phyloP scores from a whole-genome alignment of 352 stramenopile genomes.

The Phytophthora cajani region DNA sequence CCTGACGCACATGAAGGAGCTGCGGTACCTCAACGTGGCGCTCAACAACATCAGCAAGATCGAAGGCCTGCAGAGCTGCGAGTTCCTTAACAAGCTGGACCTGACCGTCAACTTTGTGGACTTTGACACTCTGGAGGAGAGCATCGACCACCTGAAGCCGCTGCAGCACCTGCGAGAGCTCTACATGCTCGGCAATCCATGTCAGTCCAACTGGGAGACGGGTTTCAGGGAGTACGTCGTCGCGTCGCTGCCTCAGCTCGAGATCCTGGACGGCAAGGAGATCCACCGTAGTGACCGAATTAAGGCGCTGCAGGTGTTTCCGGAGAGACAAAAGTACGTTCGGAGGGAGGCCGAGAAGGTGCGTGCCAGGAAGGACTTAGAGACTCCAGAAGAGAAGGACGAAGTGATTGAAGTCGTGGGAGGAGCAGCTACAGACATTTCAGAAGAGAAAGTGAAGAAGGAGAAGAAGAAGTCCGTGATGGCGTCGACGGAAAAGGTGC shows the following conservation, averaged over 20 bases:
- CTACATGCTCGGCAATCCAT: constrained; percentile 96
- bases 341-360: constrained; percentile 36
- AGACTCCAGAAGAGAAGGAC: constrained; percentile 21
- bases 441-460: constrained; percentile 5
- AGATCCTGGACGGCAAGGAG: constrained; percentile 91
- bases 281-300: constrained; percentile 90
- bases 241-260: constrained; percentile 82
- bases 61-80: constrained; percentile 83
- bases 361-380: constrained; percentile 29
- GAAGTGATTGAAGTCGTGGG: constrained; percentile 49
- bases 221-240: constrained; percentile 88
- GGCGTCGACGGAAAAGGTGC: constrained; percentile 61
- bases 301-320: constrained; percentile 83
- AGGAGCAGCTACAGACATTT: constrained; percentile 53
- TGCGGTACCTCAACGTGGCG: constrained; percentile 96
- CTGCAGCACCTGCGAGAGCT: constrained; percentile 90
- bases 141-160: constrained; percentile 79
- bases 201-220: constrained; percentile 74
- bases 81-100: constrained; percentile 94
- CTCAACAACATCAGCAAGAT: constrained; percentile 95
- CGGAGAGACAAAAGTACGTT: constrained; percentile 45
- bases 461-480: constrained; percentile 48
- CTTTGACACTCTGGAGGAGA: constrained; percentile 89
- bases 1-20: constrained; percentile 92
- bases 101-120: constrained; percentile 97